Percentiles rank a stretch among this genome's conserved stretches.
Conservation (phyloP, 495 filamentous ascomycete species). For the Talaromyces wortmannii region DNA sequence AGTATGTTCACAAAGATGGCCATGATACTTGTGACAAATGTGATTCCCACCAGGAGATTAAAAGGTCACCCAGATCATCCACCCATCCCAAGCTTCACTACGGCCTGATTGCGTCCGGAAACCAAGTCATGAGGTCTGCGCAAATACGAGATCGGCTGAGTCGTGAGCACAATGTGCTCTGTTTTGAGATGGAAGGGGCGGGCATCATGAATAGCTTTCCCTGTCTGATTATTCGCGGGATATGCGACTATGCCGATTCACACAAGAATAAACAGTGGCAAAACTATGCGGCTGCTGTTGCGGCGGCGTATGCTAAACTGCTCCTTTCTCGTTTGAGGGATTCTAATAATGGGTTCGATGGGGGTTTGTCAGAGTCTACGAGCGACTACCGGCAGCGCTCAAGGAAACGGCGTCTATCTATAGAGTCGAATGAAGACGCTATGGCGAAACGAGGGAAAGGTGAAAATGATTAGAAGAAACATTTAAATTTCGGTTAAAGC, state of each 20-base stretch:
- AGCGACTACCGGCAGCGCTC: neutral
- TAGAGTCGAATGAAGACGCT: no score
- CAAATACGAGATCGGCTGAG: slow-evolving; percentile 10
- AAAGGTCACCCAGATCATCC: slow-evolving; percentile 1
- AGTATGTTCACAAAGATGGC: slow-evolving; percentile 4
- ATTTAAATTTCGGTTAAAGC: no score
- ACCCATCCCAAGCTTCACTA: slow-evolving; percentile 7
- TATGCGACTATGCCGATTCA: slow-evolving; percentile 17
- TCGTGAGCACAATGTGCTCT: slow-evolving; percentile 25
- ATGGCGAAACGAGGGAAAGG: no score
- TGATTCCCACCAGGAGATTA: slow-evolving; percentile 13
- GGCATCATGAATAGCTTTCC: slow-evolving; percentile 26
- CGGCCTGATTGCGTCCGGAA: slow-evolving; percentile 12
- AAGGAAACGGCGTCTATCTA: neutral
- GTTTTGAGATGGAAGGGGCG: slow-evolving; percentile 43
- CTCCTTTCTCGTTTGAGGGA: slow-evolving; percentile 6
- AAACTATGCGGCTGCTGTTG: slow-evolving; percentile 1
- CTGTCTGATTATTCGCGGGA: slow-evolving; percentile 15
- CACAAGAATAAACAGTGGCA: slow-evolving; percentile 1
- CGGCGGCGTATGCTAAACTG: slow-evolving; percentile 12
- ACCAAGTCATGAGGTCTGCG: slow-evolving; percentile 11
- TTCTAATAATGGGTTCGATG: neutral
- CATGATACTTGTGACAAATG: slow-evolving; percentile 13
- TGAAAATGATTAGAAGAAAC: no score
- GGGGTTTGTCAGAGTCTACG: neutral